Conservation (phyloP, 169 alveolate species). For the Cryptosporidium xiaoi region DNA sequence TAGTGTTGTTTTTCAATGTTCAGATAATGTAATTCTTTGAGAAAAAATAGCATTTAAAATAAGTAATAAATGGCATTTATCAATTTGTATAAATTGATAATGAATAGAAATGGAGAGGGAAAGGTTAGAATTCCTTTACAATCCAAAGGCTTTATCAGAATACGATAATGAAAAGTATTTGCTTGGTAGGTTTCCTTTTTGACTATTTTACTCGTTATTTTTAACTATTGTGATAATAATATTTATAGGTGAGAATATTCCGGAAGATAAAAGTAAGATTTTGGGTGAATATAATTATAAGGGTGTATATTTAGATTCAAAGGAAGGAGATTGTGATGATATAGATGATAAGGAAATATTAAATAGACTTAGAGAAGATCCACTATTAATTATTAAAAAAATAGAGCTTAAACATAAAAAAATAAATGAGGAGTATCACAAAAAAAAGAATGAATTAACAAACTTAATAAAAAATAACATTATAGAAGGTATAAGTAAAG, state of each 20-base stretch:
- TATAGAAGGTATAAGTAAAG: too few relatives aligned
- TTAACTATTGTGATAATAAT: not conserved
- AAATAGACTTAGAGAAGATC: constrained; percentile 62
- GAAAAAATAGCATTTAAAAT: too few relatives aligned
- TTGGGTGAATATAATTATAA: constrained; percentile 18
- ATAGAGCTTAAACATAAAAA: constrained; percentile 59
- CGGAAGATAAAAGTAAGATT: constrained; percentile 41
- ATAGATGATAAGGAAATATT: constrained; percentile 43
- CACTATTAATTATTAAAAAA: constrained; percentile 34
- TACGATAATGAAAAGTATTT: constrained; percentile 67
- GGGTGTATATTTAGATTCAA: not conserved
- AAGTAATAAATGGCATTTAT: too few relatives aligned
- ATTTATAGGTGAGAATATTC: constrained; percentile 34
- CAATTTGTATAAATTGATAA: not conserved
- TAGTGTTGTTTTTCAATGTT: too few relatives aligned
- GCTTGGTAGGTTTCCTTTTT: constrained; percentile 49
- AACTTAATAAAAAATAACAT: too few relatives aligned
- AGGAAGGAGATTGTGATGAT: not conserved
- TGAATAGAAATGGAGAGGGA: constrained; percentile 28
- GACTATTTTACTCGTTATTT: not conserved
- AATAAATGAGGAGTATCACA: constrained; percentile 24
- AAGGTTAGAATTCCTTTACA: constrained; percentile 56
- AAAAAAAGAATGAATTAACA: constrained; percentile 1
- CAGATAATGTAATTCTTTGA: too few relatives aligned
- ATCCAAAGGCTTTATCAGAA: constrained; percentile 61